A percentile compares a stretch with the other conserved stretches of the same genome.
Conservation (phyloP, 1,139 yeast genomes). For the Yamadazyma buinensis region DNA sequence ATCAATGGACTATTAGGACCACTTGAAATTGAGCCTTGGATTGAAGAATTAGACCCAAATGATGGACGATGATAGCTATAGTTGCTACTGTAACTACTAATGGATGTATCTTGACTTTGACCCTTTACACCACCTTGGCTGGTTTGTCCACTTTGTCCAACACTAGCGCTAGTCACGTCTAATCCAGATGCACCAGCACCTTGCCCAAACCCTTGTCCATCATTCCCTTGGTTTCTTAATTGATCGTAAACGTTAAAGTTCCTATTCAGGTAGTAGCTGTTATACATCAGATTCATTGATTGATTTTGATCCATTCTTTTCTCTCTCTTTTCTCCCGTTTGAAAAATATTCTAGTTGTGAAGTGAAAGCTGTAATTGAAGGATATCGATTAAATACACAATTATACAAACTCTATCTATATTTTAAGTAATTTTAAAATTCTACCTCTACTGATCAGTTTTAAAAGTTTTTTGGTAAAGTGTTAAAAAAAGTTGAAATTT, state of each 20-base stretch:
- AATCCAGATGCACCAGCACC: not conserved
- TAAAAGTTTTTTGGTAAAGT: too few relatives aligned
- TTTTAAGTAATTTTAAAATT: too few relatives aligned
- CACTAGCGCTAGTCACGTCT: too few relatives aligned
- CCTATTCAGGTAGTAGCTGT: conserved; percentile 2
- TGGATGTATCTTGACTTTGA: not conserved
- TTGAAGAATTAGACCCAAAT: not conserved
- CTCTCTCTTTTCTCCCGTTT: too few relatives aligned
- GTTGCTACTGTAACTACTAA: not conserved
- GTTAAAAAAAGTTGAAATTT: too few relatives aligned
- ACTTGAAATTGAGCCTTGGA: not conserved
- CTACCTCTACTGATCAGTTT: too few relatives aligned
- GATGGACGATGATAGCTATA: not conserved
- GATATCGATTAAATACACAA: too few relatives aligned
- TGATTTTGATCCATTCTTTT: conserved; percentile 1
- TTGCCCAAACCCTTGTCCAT: not conserved
- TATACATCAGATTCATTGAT: not conserved
- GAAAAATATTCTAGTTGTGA: too few relatives aligned
- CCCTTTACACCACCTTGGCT: not conserved
- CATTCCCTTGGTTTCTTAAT: conserved; percentile 1
- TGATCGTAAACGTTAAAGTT: conserved; percentile 7
- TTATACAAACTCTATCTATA: too few relatives aligned
- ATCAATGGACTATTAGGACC: not conserved
- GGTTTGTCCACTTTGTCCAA: too few relatives aligned
- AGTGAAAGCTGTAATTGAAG: too few relatives aligned